Percentiles rank a stretch among this genome's conserved stretches.
Conservation (phyloP, 2,329 filamentous ascomycete species). For the Scopulariopsis brevicaulis region DNA sequence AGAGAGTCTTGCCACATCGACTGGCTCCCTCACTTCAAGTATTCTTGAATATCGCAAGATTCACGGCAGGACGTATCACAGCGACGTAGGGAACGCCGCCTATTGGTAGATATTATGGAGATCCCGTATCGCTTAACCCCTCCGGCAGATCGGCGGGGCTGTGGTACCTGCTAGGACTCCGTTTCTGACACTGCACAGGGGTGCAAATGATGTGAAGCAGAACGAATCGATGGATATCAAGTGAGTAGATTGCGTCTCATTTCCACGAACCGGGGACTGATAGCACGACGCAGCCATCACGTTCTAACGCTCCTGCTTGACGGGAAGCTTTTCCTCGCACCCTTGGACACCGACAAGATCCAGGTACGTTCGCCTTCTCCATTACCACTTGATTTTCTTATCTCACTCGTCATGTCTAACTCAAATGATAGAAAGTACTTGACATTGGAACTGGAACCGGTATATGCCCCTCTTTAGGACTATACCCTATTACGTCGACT, state of each 20-base stretch:
- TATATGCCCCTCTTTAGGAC: neutral
- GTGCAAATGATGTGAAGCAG: slow-evolving; percentile 8
- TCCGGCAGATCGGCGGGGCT: neutral
- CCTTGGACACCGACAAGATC: slow-evolving; percentile 6
- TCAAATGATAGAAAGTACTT: slow-evolving; percentile 14
- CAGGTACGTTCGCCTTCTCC: neutral
- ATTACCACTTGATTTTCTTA: slow-evolving; percentile 13
- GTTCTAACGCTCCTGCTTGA: slow-evolving; percentile 11
- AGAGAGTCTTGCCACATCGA: slow-evolving; percentile 7
- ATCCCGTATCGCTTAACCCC: neutral
- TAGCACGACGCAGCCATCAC: slow-evolving; percentile 10
- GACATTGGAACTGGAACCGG: slow-evolving; percentile 46
- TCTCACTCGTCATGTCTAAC: neutral
- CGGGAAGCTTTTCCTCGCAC: slow-evolving; percentile 13
- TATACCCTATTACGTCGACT: neutral
- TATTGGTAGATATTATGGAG: slow-evolving; percentile 18
- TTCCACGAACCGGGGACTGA: neutral
- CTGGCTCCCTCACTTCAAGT: slow-evolving; percentile 16
- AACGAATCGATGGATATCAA: slow-evolving; percentile 10
- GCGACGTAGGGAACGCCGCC: slow-evolving; percentile 13
- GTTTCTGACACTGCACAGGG: neutral
- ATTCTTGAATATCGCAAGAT: slow-evolving; percentile 18
- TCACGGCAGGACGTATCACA: slow-evolving; percentile 19
- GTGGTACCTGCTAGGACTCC: too few relatives aligned
- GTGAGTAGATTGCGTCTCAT: slow-evolving; percentile 3